Evolutionary conservation across 176 grass and related monocot genomes (phyloP).

Genomic region (Triticum urartu): DNA sequence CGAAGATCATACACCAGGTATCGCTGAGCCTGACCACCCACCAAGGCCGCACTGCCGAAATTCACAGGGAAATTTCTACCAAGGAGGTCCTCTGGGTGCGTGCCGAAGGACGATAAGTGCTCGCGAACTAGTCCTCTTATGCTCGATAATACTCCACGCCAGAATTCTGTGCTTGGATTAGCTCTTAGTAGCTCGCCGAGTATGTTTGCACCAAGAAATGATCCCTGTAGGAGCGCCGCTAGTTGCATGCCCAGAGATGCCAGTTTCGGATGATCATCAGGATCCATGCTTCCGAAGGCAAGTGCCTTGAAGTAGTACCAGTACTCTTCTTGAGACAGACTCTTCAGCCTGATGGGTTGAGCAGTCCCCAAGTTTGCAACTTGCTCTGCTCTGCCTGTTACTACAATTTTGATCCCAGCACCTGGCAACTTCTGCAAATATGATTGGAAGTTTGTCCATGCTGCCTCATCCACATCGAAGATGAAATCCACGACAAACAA

Average conservation of each 20-base stretch:
- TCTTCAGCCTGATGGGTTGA: conserved; percentile 40
- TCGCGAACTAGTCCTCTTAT: neutral
- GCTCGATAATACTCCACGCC: neutral
- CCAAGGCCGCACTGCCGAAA: neutral
- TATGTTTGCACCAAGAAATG: conserved; percentile 37
- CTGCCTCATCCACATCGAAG: neutral
- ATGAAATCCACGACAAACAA: conserved; percentile 34
- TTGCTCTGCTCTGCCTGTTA: neutral
- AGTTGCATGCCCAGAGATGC: conserved; percentile 32
- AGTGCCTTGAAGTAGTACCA: conserved; percentile 42
- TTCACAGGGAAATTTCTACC: conserved; percentile 13
- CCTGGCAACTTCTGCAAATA: neutral
- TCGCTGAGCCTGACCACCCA: conserved; percentile 5
- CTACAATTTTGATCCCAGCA: conserved; percentile 27
- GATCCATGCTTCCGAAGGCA: conserved; percentile 40
- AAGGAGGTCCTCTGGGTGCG: conserved; percentile 23
- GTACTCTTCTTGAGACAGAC: conserved; percentile 40
- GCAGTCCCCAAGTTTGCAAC: neutral
- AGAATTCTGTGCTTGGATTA: conserved; percentile 27
- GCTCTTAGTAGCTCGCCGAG: conserved; percentile 30
- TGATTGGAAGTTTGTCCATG: conserved; percentile 24
- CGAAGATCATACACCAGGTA: conserved; percentile 29
- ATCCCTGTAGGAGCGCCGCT: conserved; percentile 22
- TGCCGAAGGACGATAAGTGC: neutral
- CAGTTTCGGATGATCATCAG: conserved; percentile 26